Base-by-base conservation (phyloP, 306 rosid species). In the Glycine tomentella region DNA sequence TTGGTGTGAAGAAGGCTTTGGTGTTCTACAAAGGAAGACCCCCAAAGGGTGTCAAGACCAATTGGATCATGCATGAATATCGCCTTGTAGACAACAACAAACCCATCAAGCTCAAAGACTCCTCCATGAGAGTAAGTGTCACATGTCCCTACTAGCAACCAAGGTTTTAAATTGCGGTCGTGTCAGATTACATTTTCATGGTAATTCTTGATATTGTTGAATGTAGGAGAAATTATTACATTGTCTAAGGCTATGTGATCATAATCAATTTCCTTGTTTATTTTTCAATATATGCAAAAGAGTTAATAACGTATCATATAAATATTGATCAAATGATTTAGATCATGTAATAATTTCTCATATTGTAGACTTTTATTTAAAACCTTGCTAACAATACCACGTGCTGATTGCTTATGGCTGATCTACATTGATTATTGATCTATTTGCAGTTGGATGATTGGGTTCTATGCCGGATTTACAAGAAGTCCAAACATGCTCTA, bases 51-150 rank as follows among this genome's bases (percentile, higher is more conserved):
- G 64, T 86, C 51, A 90, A 90, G 63, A 86, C 93, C 25, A 84
- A 90, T 50, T 90, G 93, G 93, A 90, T 90, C 82, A 90, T 90
- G 93, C 93, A 90, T 17, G 93, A 90, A 11, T 90, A 86, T 86
- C 93, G 93, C 70, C 91, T 90, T 13, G 76, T 85, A 0, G 76
- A 82, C 36, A 80, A 74, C 70, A 51, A 74, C 70, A 86, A 69
- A 50, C 83, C 86, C 51, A 78, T 65, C 61, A 90, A 82, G 72
- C 85, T 84, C 72, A 88, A 77, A 77, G 93, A 84, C 74, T 45
- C 88, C 6, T 85, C 91, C 53, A 90, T 90, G 93, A 87, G 93
- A 83, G 93, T 90, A 4, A 73, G 84, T 51, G 3, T 4, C 55
- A 4, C 51, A 66, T 0, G 2, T 40, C 48, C 48, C 10, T 0